Evolutionary conservation across 2,329 filamentous ascomycete genomes (phyloP), one percentile per base, ranked within the genome.

Genomic region (Aureobasidium mangrovei): DNA sequence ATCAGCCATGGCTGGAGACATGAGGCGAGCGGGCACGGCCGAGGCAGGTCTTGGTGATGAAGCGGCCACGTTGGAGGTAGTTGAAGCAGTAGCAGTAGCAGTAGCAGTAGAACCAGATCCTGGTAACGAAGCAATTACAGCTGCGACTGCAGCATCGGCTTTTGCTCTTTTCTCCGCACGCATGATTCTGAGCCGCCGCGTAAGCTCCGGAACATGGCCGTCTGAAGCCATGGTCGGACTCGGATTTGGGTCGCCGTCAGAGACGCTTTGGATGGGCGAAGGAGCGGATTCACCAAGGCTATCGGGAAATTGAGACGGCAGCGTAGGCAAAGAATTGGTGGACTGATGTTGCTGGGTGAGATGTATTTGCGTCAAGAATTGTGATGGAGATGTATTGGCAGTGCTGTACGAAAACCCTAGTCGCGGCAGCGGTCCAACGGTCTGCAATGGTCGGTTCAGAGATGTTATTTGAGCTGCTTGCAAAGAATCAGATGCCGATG

Each of bases 221-320:
- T 18, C 18, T 18, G 18, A 18, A 18, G 18, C 18, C 18, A 18
- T 18, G 18, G 18, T 18, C 18, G 18, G 18, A 18, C 18, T 18
- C 18, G 18, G 18, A 18, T 18, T 18, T 18, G 18, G 12, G 12
- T 32, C 46, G n/a, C 9, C 27, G 18, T 40, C 36, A 3, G 48
- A 52, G 2, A 35, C 12, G 27, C 39, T 52, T 41, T 24, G 42
- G 48, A 53, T 29, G 6, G n/a, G 49, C 8, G 49, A 38, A 29
- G 62, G 62, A 26, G 63, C 62, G 43, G 64, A 66, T 35, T 60
- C 61, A 6, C 64, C 64, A 36, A 66, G 29, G 4, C 55, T 56
- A 6, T 57, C 54, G 7, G 61, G 51, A 8, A 57, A 54, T 7
- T 61, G 55, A 0, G 57, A 55, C 8, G 65, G 63, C 4, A 64